Evolutionary conservation across 2,329 filamentous ascomycete species (phyloP).

Genomic region (Ophiognomonia clavigignenti-juglandacearum): DNA sequence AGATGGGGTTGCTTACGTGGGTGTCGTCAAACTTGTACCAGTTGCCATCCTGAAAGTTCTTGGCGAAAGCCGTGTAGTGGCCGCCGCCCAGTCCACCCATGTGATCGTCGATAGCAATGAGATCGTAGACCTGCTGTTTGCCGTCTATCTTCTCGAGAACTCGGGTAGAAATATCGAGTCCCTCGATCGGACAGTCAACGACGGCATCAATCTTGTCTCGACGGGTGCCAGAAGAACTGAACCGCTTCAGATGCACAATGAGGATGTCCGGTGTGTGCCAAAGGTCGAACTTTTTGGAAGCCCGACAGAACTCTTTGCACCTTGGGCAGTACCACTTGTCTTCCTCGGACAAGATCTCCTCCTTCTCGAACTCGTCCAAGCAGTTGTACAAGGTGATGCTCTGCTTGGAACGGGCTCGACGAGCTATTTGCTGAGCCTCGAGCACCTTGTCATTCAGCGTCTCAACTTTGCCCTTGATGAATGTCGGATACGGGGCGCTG

Average conservation of each 20-base stretch:
- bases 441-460: slow-evolving; percentile 60
- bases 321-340: slow-evolving; percentile 97
- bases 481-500: slow-evolving; percentile 57
- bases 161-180: slow-evolving; percentile 73
- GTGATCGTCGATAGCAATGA: slow-evolving; percentile 95
- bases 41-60: slow-evolving; percentile 80
- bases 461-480: slow-evolving; percentile 37
- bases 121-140: slow-evolving; percentile 81
- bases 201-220: slow-evolving; percentile 87
- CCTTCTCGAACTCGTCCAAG: slow-evolving; percentile 88
- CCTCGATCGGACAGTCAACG: slow-evolving; percentile 87
- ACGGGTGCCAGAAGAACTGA: slow-evolving; percentile 77
- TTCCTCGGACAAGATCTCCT: slow-evolving; percentile 88
- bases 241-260: slow-evolving; percentile 91
- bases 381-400: slow-evolving; percentile 87
- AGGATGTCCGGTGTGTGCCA: slow-evolving; percentile 97
- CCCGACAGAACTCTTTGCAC: slow-evolving; percentile 89
- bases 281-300: slow-evolving; percentile 93
- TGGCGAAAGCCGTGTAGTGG: slow-evolving; percentile 92
- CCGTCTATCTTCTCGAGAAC: slow-evolving; percentile 76
- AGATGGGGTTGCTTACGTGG: slow-evolving; percentile 54
- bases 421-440: slow-evolving; percentile 55
- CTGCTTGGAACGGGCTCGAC: slow-evolving; percentile 61
- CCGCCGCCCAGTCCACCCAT: slow-evolving; percentile 90
- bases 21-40: slow-evolving; percentile 99